Base-by-base conservation (phyloP, 805 yeast species). In the Candida glaebosa region DNA sequence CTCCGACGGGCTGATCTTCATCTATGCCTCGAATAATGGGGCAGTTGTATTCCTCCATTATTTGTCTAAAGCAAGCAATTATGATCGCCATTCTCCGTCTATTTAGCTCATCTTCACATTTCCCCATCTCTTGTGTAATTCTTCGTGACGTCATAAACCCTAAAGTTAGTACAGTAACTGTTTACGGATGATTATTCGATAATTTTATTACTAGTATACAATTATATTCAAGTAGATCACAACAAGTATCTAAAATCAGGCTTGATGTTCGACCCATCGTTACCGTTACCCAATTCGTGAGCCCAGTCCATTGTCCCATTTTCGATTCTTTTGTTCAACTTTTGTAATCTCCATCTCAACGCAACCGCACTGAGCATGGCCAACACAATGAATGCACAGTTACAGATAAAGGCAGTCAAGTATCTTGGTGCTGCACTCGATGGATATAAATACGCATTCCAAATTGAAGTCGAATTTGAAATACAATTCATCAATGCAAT, bases 401-500 rank as follows among this genome's bases (percentile, higher is more conserved):
- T 75, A 48, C 77, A 72, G 8, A 61, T 53, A 48, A 73, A 73
- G 5, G 79, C 81, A 28, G 61, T 60, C 37, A 68, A 48, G 48
- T 74, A 77, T 32, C 73, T 61, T 31, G 82, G 82, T 14, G 69
- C 69, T 25, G 60, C 63, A 9, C 63, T 45, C 2, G 61, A 34
- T 12, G 79, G 78, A 47, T 76, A 76, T 34, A 77, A 58, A 51
- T 73, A 77, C 1, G 81, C 61, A 43, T 75, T 78, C 75, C 80
- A 76, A 39, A 76, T 76, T 3, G 80, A 75, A 0, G 82, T 74
- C 4, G 79, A 71, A 53, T 78, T 77, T 18, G 79, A 72, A 37
- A 76, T 53, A 54, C 79, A 73, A 54, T 79, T 79, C 71, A 79
- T 75, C 44, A 75, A 50, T 1, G 82, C 79, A 49, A 78, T 57